phyloP scores from a whole-genome alignment of 495 filamentous ascomycete genomes.

The Eremomyces bilateralis region DNA sequence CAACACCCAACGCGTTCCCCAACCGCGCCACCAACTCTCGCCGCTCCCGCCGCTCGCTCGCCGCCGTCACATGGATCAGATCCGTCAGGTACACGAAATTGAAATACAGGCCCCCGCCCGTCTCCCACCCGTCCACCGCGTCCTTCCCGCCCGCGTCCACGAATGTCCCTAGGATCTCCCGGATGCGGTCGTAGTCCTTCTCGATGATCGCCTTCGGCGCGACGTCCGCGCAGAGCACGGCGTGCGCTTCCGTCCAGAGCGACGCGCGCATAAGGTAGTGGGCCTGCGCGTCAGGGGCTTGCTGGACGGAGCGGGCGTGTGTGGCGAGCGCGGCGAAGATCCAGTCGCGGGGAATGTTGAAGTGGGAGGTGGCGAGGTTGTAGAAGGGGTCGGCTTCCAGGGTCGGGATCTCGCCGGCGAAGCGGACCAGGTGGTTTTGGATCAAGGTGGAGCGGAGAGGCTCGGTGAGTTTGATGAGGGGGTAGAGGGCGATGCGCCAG shows the following conservation, averaged over 20 bases:
- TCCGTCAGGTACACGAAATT: slow-evolving; percentile 48
- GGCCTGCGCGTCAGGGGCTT: slow-evolving; percentile 43
- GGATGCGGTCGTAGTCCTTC: slow-evolving; percentile 43
- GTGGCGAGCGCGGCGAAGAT: slow-evolving; percentile 76
- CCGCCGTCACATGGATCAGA: slow-evolving; percentile 16
- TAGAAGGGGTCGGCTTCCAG: background rate
- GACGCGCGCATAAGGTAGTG: slow-evolving; percentile 53
- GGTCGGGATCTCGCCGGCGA: no score
- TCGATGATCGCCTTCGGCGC: slow-evolving; percentile 62
- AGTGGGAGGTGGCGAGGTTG: slow-evolving; percentile 4
- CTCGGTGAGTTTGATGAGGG: background rate
- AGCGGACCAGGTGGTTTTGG: background rate
- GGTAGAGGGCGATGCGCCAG: background rate
- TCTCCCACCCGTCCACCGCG: slow-evolving; percentile 38
- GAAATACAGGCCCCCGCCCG: slow-evolving; percentile 61
- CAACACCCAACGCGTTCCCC: slow-evolving; percentile 36
- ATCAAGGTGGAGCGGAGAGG: background rate
- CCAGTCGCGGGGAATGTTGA: slow-evolving; percentile 45
- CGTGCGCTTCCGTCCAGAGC: slow-evolving; percentile 61
- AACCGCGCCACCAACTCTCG: slow-evolving; percentile 32
- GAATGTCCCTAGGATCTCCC: slow-evolving; percentile 45
- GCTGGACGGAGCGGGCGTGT: slow-evolving; percentile 43
- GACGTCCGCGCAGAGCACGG: slow-evolving; percentile 53
- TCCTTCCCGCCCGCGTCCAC: slow-evolving; percentile 24
- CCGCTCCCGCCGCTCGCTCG: slow-evolving; percentile 15